Conservation (phyloP, 176 grass and related monocot species). For the Dendrocalamus sinicus region DNA sequence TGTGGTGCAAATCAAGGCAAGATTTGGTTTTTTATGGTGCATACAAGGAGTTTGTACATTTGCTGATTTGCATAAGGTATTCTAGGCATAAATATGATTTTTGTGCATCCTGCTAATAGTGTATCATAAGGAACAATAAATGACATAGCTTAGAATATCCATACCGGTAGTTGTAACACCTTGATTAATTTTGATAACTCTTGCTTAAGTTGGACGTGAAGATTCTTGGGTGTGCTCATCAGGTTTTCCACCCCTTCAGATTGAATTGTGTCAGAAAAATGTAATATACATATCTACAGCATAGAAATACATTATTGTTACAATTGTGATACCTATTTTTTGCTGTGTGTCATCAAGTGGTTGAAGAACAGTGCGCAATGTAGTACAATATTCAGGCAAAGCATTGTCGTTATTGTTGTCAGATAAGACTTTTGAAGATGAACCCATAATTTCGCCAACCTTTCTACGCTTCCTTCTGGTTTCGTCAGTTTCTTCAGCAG, state of each 20-base stretch:
- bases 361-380: constrained; percentile 28
- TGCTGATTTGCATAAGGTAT: background rate
- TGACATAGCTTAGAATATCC: constrained; percentile 14
- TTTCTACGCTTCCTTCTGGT: constrained; percentile 57
- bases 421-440: constrained; percentile 39
- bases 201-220: constrained; percentile 66
- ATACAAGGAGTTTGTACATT: background rate
- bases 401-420: constrained; percentile 33
- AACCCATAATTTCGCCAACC: constrained; percentile 29
- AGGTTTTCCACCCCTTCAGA: constrained; percentile 53
- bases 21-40: constrained; percentile 4
- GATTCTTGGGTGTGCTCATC: constrained; percentile 54
- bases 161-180: constrained; percentile 70
- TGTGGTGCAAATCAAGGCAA: background rate
- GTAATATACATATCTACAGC: constrained; percentile 23
- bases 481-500: constrained; percentile 53
- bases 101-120: background rate
- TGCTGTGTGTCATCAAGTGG: background rate
- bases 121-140: constrained; percentile 11
- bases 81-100: constrained; percentile 12
- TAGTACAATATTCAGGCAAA: constrained; percentile 35
- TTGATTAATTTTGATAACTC: constrained; percentile 64
- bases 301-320: constrained; percentile 24
- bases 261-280: constrained; percentile 43
- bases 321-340: constrained; percentile 35